Evolutionary conservation across 257 asterid species (phyloP).

Genomic region (Solanum medicagineum): DNA sequence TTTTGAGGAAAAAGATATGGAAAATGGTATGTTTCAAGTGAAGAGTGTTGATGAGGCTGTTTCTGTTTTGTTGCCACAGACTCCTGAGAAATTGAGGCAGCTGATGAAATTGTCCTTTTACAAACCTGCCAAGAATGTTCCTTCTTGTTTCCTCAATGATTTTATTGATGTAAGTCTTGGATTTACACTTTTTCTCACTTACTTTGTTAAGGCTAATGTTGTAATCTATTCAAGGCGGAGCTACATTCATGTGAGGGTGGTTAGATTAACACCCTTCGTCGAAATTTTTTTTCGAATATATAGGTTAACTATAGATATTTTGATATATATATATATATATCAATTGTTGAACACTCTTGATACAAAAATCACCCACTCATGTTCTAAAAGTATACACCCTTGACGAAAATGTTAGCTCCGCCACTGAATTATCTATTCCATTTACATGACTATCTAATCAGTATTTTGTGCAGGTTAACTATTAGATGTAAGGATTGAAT

Average conservation of each 20-base stretch:
- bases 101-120: conserved; percentile 43
- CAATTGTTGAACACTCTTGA: too few species aligned
- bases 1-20: conserved; percentile 74
- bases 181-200: not conserved
- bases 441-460: not conserved
- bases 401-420: too few species aligned
- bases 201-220: not conserved
- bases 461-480: not conserved
- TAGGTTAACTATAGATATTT: too few species aligned
- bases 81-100: conserved; percentile 54
- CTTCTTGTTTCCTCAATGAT: conserved; percentile 64
- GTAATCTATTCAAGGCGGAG: not conserved
- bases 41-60: conserved; percentile 67
- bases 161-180: conserved; percentile 53
- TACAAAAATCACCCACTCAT: too few species aligned
- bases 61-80: conserved; percentile 44
- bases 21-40: conserved; percentile 56
- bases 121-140: conserved; percentile 51
- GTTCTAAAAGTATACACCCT: too few species aligned
- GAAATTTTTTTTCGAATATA: too few species aligned
- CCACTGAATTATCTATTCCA: not conserved
- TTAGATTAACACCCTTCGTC: too few species aligned
- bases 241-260: too few species aligned
- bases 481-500: not conserved
- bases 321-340: too few species aligned